Percentiles rank a stretch among this genome's conserved stretches.
Conservation (phyloP, 768 basidiomycete genomes). For the Rhodotorula toruloides region DNA sequence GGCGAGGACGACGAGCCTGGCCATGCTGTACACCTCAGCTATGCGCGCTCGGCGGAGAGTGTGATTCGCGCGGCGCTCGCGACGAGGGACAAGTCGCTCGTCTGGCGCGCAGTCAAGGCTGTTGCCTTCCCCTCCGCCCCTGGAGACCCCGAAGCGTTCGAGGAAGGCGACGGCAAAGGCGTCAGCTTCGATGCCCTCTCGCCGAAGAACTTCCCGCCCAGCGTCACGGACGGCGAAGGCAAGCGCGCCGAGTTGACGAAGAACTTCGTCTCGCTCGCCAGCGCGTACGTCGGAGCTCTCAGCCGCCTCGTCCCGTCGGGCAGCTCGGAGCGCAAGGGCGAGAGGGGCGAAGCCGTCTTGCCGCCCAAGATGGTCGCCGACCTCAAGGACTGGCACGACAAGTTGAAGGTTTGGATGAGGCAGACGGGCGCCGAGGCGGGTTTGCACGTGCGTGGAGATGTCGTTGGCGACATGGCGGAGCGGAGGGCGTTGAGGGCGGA, state of each 20-base stretch:
- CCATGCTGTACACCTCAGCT: not conserved
- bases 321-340: not conserved
- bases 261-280: too few relatives aligned
- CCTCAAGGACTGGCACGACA: not conserved
- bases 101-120: slow-evolving; percentile 19
- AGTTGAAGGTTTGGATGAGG: too few relatives aligned
- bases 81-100: slow-evolving; percentile 3
- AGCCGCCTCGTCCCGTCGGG: not conserved
- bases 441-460: not conserved
- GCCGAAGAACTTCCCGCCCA: too few relatives aligned
- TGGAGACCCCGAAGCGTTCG: not conserved
- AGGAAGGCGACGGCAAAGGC: too few relatives aligned
- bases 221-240: too few relatives aligned
- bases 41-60: not conserved
- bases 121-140: not conserved
- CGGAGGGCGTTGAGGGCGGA: not conserved
- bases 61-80: not conserved
- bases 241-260: too few relatives aligned
- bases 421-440: not conserved
- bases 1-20: too few relatives aligned
- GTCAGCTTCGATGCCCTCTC: too few relatives aligned
- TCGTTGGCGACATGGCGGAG: not conserved
- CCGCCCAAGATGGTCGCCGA: not conserved
- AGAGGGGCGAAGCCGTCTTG: not conserved
- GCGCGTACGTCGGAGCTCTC: not conserved